These are phyloP conservation scores for Dryas integrifolia DNA, from an alignment of 331 rosid genomes.

Conservation along the genomic window DNA sequence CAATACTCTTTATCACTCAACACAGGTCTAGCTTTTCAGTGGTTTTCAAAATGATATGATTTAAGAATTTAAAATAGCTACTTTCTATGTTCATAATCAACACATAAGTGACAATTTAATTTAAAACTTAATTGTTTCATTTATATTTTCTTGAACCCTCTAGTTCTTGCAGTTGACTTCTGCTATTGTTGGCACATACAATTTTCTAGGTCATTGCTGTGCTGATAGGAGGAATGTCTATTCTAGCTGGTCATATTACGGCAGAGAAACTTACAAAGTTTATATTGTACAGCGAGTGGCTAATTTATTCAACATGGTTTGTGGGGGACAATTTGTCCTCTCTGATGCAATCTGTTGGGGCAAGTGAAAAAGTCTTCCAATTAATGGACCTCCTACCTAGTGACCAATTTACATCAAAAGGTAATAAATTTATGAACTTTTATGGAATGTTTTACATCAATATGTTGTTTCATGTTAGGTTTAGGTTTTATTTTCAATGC, in stretches of 20 bases:
- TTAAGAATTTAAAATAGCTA: conserved; percentile 1
- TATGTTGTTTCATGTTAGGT: conserved; percentile 17
- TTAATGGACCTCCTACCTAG: conserved; percentile 90
- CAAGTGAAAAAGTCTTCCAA: conserved; percentile 93
- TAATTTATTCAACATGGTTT: conserved; percentile 97
- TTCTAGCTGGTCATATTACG: conserved; percentile 80
- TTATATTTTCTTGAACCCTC: neutral
- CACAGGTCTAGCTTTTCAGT: conserved; percentile 58
- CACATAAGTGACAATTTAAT: neutral
- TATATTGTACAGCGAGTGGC: conserved; percentile 89
- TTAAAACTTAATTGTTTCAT: neutral
- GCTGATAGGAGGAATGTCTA: conserved; percentile 85
- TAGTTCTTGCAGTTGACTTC: conserved; percentile 33
- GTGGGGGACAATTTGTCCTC: conserved; percentile 90
- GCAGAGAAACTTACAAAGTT: conserved; percentile 95
- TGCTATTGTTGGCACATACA: conserved; percentile 26
- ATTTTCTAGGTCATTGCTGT: conserved; percentile 70
- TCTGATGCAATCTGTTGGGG: conserved; percentile 98
- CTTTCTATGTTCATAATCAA: neutral
- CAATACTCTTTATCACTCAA: conserved; percentile 84
- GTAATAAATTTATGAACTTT: conserved; percentile 46
- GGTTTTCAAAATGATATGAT: conserved; percentile 8
- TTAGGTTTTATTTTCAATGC: conserved; percentile 17
- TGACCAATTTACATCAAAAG: conserved; percentile 65
- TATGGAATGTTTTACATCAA: conserved; percentile 23